Evolutionary conservation across 2,329 filamentous ascomycete species (phyloP).

Genomic region (Myriosclerotinia curreyana): DNA sequence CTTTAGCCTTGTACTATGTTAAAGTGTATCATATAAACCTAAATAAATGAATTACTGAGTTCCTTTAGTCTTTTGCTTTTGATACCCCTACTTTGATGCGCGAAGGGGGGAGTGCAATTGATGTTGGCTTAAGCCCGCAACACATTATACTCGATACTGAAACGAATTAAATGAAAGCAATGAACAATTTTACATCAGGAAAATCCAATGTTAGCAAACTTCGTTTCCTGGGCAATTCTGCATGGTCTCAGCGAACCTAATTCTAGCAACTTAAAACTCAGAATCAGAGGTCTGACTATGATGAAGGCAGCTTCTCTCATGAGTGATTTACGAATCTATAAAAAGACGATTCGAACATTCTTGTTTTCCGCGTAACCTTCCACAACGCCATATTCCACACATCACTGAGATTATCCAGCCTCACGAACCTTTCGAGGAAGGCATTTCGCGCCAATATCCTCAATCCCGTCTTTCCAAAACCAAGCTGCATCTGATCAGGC

Average conservation of each 20-base stretch:
- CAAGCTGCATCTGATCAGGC: no score
- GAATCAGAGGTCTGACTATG: no score
- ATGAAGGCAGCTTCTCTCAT: no score
- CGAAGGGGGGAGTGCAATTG: not conserved
- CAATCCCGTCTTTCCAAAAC: no score
- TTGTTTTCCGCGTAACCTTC: no score
- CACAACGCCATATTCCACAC: no score
- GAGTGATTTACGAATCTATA: no score
- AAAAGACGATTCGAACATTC: no score
- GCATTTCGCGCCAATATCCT: no score
- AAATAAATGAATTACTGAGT: not conserved
- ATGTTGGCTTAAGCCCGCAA: not conserved
- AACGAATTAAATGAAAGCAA: not conserved
- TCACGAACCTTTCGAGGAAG: no score
- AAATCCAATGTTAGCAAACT: not conserved
- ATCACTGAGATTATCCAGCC: no score
- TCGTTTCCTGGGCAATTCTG: not conserved
- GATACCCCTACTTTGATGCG: not conserved
- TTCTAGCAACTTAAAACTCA: not conserved
- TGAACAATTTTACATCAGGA: not conserved
- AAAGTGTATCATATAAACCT: not conserved
- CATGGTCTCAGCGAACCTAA: no score
- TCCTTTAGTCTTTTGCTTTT: not conserved
- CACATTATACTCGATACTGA: not conserved
- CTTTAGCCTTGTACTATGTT: constrained; percentile 7